Conservation (phyloP, 768 basidiomycete genomes). For the Floccularia luteovirens region DNA sequence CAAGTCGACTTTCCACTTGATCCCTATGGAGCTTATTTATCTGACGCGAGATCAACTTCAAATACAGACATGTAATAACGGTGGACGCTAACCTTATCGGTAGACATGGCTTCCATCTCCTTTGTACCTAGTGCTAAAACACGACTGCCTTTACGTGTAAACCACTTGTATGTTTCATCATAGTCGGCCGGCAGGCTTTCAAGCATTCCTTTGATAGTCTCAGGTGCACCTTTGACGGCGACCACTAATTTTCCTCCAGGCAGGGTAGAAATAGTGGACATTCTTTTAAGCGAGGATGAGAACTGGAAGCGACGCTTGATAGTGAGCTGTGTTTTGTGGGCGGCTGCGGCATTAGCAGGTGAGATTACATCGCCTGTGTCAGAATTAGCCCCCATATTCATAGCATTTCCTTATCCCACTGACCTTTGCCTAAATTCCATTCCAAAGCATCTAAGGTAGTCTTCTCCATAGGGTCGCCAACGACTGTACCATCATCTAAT, state of each 20-base stretch:
- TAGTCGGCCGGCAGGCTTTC: constrained; percentile 65
- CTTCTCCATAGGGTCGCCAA: constrained; percentile 99
- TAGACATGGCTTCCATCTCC: constrained; percentile 62
- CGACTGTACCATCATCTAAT: constrained; percentile 88
- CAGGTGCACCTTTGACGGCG: constrained; percentile 94
- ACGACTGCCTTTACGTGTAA: constrained; percentile 86
- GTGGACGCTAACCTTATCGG: constrained; percentile 59
- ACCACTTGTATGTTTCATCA: constrained; percentile 94
- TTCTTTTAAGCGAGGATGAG: constrained; percentile 94
- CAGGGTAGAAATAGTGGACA: constrained; percentile 81
- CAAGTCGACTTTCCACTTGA: constrained; percentile 67
- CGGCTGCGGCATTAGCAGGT: constrained; percentile 44
- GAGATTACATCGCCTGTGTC: constrained; percentile 60
- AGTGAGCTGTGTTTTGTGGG: constrained; percentile 51
- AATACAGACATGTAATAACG: not conserved
- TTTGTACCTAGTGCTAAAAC: constrained; percentile 90
- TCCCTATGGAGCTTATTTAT: constrained; percentile 86
- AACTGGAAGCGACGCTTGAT: constrained; percentile 96
- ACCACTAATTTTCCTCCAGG: constrained; percentile 53
- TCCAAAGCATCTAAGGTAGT: constrained; percentile 87
- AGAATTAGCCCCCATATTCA: no score
- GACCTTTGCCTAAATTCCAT: constrained; percentile 76
- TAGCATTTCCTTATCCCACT: no score
- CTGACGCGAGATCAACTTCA: constrained; percentile 27
- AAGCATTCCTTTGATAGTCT: constrained; percentile 91